Conservation (phyloP, 768 basidiomycete species). For the Daedaleopsis nitida region DNA sequence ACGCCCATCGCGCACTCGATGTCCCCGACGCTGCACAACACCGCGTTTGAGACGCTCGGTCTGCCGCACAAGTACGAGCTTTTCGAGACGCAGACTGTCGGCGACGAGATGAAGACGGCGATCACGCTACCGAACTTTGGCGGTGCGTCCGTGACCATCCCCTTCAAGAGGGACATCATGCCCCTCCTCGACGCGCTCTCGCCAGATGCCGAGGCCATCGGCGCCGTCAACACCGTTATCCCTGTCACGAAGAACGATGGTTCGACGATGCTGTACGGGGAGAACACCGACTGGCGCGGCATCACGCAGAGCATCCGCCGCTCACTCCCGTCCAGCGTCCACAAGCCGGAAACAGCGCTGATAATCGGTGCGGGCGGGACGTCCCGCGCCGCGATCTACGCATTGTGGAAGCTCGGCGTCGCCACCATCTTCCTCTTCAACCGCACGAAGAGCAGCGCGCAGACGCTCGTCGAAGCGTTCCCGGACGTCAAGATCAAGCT, state of each 20-base stretch:
- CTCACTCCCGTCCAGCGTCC: constrained; percentile 40
- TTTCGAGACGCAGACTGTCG: constrained; percentile 72
- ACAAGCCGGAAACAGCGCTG: constrained; percentile 55
- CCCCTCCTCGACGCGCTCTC: constrained; percentile 79
- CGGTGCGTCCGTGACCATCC: constrained; percentile 96
- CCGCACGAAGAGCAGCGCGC: constrained; percentile 75
- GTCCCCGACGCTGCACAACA: constrained; percentile 93
- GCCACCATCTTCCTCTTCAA: constrained; percentile 84
- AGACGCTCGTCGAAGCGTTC: constrained; percentile 68
- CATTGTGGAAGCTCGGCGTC: constrained; percentile 70
- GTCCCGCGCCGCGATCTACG: constrained; percentile 91
- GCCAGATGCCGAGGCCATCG: constrained; percentile 80
- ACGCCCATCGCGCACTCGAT: constrained; percentile 86
- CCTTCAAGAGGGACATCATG: constrained; percentile 90
- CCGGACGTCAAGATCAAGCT: constrained; percentile 61
- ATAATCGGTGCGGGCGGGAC: constrained; percentile 97
- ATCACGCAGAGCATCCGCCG: constrained; percentile 61
- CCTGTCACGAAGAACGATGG: constrained; percentile 47
- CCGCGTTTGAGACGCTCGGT: constrained; percentile 77
- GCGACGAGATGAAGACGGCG: constrained; percentile 62
- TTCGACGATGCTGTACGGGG: constrained; percentile 66
- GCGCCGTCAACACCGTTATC: constrained; percentile 94
- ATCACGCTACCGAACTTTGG: constrained; percentile 78
- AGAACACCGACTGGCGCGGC: constrained; percentile 97
- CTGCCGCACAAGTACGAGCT: constrained; percentile 81